These are phyloP conservation scores for Yarrowia bubula DNA, from an alignment of 805 yeast species.

Conservation along the genomic window DNA sequence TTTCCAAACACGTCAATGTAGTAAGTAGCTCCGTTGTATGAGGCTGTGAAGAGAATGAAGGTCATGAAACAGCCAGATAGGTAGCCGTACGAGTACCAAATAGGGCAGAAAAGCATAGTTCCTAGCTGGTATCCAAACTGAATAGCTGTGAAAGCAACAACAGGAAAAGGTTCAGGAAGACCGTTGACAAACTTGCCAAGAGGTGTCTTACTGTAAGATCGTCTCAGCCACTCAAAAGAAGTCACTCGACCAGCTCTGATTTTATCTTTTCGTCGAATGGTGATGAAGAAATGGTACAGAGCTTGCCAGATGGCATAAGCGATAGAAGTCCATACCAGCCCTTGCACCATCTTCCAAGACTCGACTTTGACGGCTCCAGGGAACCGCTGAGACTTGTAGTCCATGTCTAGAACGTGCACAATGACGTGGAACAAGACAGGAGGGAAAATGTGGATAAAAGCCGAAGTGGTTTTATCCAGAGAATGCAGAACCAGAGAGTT, in stretches of 20 bases:
- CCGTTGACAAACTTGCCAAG: slow-evolving; percentile 77
- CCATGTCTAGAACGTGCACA: slow-evolving; percentile 68
- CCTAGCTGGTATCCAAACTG: slow-evolving; percentile 83
- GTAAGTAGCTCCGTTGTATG: slow-evolving; percentile 93
- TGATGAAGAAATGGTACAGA: slow-evolving; percentile 85
- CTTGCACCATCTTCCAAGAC: slow-evolving; percentile 70
- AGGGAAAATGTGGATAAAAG: slow-evolving; percentile 88
- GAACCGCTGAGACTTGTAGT: slow-evolving; percentile 54
- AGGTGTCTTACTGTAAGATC: slow-evolving; percentile 59
- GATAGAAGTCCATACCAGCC: slow-evolving; percentile 73
- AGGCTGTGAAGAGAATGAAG: slow-evolving; percentile 72
- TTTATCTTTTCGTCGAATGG: slow-evolving; percentile 72
- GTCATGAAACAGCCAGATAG: slow-evolving; percentile 68
- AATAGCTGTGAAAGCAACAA: slow-evolving; percentile 76
- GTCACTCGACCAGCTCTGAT: slow-evolving; percentile 84
- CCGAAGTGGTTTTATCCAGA: slow-evolving; percentile 86
- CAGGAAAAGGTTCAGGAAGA: slow-evolving; percentile 83
- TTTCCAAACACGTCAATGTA: slow-evolving; percentile 90
- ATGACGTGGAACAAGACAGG: slow-evolving; percentile 84
- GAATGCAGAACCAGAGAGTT: slow-evolving; percentile 90
- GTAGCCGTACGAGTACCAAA: slow-evolving; percentile 73
- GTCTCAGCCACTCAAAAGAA: slow-evolving; percentile 79
- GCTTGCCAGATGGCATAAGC: slow-evolving; percentile 89
- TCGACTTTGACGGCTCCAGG: slow-evolving; percentile 73
- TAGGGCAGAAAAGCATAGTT: slow-evolving; percentile 85